phyloP scores from a whole-genome alignment of 176 grass and related monocot genomes.

The Bolboschoenus planiculmis region DNA sequence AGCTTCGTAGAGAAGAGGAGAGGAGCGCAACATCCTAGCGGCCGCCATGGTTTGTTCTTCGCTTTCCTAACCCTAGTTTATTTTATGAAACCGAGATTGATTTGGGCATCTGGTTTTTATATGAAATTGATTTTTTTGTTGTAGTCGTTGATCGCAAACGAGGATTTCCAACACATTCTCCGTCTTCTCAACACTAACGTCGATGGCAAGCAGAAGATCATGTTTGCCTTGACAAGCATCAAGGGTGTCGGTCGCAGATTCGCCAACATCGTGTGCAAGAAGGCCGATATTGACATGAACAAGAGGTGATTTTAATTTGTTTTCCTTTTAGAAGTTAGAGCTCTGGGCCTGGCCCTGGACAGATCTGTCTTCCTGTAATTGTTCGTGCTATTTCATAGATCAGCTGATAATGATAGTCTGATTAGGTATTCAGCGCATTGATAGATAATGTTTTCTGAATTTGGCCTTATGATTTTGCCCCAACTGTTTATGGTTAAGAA shows the following conservation, averaged over 20 bases:
- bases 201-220: slow-evolving; percentile 96
- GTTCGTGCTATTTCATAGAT: not conserved
- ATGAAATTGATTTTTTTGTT: not conserved
- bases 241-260: slow-evolving; percentile 89
- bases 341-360: not conserved
- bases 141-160: slow-evolving; percentile 65
- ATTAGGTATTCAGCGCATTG: not conserved
- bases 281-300: slow-evolving; percentile 96
- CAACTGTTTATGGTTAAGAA: not conserved
- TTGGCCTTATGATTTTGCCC: not conserved
- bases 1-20: not conserved
- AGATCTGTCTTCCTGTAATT: not conserved
- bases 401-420: not conserved
- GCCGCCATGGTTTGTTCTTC: slow-evolving; percentile 27
- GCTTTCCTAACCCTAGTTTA: not conserved
- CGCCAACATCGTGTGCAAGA: slow-evolving; percentile 95
- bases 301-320: slow-evolving; percentile 38
- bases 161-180: slow-evolving; percentile 95
- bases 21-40: not conserved
- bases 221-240: slow-evolving; percentile 84
- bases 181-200: slow-evolving; percentile 94
- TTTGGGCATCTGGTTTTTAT: not conserved
- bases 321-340: not conserved
- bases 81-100: not conserved
- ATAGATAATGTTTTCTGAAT: not conserved